Conservation (phyloP, 257 asterid genomes). For the Penstemon davidsonii region DNA sequence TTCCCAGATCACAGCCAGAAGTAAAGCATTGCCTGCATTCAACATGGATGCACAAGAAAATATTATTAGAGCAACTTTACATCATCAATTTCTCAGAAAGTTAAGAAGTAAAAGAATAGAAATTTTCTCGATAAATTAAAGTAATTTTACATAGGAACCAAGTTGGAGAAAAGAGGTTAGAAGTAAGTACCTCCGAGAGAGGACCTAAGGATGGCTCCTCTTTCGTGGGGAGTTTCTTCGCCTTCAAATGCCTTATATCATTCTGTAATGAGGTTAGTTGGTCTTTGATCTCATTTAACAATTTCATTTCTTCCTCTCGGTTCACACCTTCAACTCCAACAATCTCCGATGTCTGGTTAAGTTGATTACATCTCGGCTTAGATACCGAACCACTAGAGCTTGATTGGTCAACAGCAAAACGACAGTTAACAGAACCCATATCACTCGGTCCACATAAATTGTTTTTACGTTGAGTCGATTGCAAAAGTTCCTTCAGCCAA, state of each 20-base stretch:
- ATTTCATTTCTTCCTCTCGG: conserved; percentile 52
- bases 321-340: conserved; percentile 21
- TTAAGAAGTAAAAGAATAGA: not conserved
- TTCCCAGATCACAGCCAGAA: conserved; percentile 57
- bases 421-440: no score
- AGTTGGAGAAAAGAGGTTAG: conserved; percentile 4
- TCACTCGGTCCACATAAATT: no score
- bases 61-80: not conserved
- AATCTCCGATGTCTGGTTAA: no score
- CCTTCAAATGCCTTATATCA: conserved; percentile 49
- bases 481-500: no score
- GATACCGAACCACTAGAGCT: no score
- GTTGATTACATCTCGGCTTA: no score
- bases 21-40: conserved; percentile 61
- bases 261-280: conserved; percentile 42
- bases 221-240: conserved; percentile 26
- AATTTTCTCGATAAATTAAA: not conserved
- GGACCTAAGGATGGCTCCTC: conserved; percentile 39
- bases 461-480: no score
- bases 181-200: conserved; percentile 49
- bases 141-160: not conserved
- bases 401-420: no score
- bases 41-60: conserved; percentile 20
- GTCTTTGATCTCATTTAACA: conserved; percentile 62
- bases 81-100: not conserved